Evolutionary conservation across 768 basidiomycete species (phyloP).

Genomic region (Leccinum barrowsii): DNA sequence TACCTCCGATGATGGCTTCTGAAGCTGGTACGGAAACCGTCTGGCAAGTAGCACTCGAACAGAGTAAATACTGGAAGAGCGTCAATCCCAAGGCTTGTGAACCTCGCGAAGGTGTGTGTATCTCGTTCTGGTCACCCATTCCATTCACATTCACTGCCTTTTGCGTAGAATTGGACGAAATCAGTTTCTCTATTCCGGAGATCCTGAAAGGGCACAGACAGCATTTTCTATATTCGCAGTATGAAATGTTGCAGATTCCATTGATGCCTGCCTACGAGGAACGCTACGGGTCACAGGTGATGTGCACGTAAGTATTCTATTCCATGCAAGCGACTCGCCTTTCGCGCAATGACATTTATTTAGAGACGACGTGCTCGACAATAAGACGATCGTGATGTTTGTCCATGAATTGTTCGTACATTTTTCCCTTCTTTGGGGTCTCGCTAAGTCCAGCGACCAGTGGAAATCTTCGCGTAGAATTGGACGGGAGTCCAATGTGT

Average conservation of each 20-base stretch:
- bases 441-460: constrained; percentile 37
- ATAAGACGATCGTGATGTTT: constrained; percentile 77
- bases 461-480: constrained; percentile 82
- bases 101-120: constrained; percentile 66
- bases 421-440: neutral
- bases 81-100: constrained; percentile 81
- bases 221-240: constrained; percentile 70
- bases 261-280: constrained; percentile 67
- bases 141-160: neutral
- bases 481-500: constrained; percentile 68
- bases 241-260: constrained; percentile 80
- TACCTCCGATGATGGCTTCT: constrained; percentile 70
- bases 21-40: constrained; percentile 87
- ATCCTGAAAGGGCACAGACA: constrained; percentile 89
- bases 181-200: constrained; percentile 70
- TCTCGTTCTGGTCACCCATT: neutral
- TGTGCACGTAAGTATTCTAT: constrained; percentile 78
- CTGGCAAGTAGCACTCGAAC: constrained; percentile 81
- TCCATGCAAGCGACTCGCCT: neutral
- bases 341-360: constrained; percentile 1
- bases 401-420: constrained; percentile 88
- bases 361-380: constrained; percentile 76
- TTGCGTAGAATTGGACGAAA: constrained; percentile 53
- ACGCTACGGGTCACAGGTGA: constrained; percentile 76
- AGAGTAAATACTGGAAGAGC: constrained; percentile 89